Base-by-base conservation (phyloP, 495 filamentous ascomycete genomes). In the Aspergillus mulundensis region DNA sequence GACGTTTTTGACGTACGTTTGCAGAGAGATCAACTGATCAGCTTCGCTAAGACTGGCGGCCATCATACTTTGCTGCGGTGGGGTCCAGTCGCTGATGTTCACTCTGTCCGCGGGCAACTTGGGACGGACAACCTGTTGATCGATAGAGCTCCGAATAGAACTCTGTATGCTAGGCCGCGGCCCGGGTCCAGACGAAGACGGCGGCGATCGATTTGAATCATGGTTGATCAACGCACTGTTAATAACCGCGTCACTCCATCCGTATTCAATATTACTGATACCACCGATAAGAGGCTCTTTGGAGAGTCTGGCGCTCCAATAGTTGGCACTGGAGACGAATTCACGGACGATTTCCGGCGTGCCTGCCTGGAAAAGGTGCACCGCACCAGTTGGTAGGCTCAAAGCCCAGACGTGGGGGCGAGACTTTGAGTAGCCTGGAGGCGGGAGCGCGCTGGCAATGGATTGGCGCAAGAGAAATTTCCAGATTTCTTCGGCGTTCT, bases 361-460 rank as follows among this genome's bases (percentile, higher is more conserved):
- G 41, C 95, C 94, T 57, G 91, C 95, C 67, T 97, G 91, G 80
- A 99, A 99, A 23, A 97, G 81, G 69, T 99, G 95, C 14, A 97
- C 90, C 2, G 93, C 94, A 19, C 94, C 94, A 10, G 85, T 92
- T 4, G 95, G 93, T 39, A 97, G 74, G 50, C 87, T 91, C n/a
- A 99, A 73, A 2, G 92, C 92, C 91, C 91, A 99, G 0, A 99
- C 95, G 69, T 97, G 84, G 19, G 90, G 91, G 30, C 93, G 82
- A 20, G 85, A 80, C 56, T 94, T 94, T 28, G 91, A 96, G 70
- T 96, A 97, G 15, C 94, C 94, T 2, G 92, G 92, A 1, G 91
- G 80, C 6, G 95, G 94, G 20, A 97, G 84, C 0, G 86, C 86
- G 46, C 89, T 94, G 15, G 94, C 94, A 59, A 97, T 90, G 2